Conservation (phyloP, 2,329 filamentous ascomycete species). For the Cladosporium austrohemisphaericum region DNA sequence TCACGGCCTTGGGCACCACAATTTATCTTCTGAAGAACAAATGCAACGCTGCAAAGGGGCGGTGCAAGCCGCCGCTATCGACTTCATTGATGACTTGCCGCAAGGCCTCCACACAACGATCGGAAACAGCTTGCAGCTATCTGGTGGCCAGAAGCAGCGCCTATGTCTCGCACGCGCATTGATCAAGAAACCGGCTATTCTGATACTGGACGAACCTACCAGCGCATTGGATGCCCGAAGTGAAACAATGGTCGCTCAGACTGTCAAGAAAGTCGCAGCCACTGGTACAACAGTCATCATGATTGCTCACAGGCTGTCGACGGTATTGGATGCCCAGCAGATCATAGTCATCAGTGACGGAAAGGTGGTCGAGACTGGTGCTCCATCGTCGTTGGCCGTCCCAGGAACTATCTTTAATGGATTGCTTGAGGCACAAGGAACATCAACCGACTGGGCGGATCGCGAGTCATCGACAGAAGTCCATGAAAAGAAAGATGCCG, state of each 20-base stretch:
- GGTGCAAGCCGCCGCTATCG: conserved; percentile 38
- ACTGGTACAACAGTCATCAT: conserved; percentile 60
- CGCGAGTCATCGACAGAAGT: background rate
- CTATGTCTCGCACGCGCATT: conserved; percentile 47
- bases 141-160: conserved; percentile 46
- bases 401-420: conserved; percentile 26
- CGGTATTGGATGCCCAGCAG: conserved; percentile 73
- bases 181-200: conserved; percentile 42
- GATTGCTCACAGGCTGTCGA: conserved; percentile 73
- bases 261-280: conserved; percentile 40
- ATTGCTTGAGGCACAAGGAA: conserved; percentile 25
- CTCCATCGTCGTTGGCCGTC: conserved; percentile 55
- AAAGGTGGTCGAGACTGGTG: conserved; percentile 58
- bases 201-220: conserved; percentile 48
- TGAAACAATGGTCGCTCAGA: conserved; percentile 42
- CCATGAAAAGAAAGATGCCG: conserved; percentile 1
- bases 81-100: conserved; percentile 44
- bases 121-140: conserved; percentile 42
- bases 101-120: conserved; percentile 44
- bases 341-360: conserved; percentile 73
- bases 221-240: conserved; percentile 44
- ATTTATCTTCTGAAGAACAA: conserved; percentile 24
- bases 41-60: conserved; percentile 29
- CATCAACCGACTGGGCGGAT: background rate
- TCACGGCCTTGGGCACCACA: conserved; percentile 32